Percentiles rank a stretch among this genome's conserved stretches.
These are phyloP conservation scores for Didymella keratinophila DNA, from an alignment of 2,329 filamentous ascomycete genomes.

Conservation along the genomic window DNA sequence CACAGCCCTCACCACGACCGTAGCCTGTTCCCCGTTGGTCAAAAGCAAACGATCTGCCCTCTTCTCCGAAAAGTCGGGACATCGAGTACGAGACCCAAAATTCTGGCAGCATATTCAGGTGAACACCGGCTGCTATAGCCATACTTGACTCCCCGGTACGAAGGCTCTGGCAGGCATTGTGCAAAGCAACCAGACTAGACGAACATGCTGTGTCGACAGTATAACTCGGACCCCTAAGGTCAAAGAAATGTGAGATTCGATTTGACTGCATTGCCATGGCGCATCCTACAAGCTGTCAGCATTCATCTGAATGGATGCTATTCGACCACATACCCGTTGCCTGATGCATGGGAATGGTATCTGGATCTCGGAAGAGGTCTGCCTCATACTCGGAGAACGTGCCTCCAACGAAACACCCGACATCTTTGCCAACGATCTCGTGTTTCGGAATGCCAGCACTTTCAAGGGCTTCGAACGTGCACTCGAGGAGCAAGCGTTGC, in stretches of 20 bases:
- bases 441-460: slow-evolving; percentile 45
- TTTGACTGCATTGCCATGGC: slow-evolving; percentile 42
- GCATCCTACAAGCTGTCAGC: slow-evolving; percentile 5
- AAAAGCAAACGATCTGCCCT: slow-evolving; percentile 44
- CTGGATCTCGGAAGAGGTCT: slow-evolving; percentile 33
- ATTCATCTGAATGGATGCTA: not conserved
- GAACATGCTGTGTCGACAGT: slow-evolving; percentile 48
- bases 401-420: slow-evolving; percentile 39
- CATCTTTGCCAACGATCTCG: slow-evolving; percentile 36
- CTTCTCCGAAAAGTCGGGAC: slow-evolving; percentile 37
- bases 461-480: slow-evolving; percentile 52
- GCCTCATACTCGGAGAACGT: slow-evolving; percentile 37
- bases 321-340: slow-evolving; percentile 22
- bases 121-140: slow-evolving; percentile 34
- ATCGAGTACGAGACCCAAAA: slow-evolving; percentile 2
- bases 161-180: slow-evolving; percentile 41
- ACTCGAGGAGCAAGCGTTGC: slow-evolving; percentile 46
- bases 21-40: slow-evolving; percentile 68
- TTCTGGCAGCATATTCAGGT: slow-evolving; percentile 38
- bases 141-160: slow-evolving; percentile 36
- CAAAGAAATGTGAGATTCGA: slow-evolving; percentile 43
- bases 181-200: slow-evolving; percentile 37
- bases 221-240: slow-evolving; percentile 40
- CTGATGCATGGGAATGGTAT: slow-evolving; percentile 39
- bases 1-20: slow-evolving; percentile 69